A percentile compares a stretch with the other conserved stretches of the same genome.
phyloP scores from a whole-genome alignment of 306 rosid species.

The Pueraria montana region DNA sequence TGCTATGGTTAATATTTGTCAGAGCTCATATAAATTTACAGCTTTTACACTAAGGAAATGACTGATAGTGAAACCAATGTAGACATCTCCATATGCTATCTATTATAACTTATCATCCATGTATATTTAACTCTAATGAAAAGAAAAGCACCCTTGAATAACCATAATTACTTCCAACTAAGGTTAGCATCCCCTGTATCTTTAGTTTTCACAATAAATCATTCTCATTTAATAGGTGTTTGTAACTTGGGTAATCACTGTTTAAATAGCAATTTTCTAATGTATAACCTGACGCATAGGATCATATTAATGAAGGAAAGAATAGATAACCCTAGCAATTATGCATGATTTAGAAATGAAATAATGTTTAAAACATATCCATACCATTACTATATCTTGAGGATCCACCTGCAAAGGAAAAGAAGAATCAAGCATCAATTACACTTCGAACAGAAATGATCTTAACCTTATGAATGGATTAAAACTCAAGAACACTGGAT shows the following conservation, averaged over 20 bases:
- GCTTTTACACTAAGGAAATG: background rate
- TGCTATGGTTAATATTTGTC: background rate
- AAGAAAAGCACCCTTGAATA: background rate
- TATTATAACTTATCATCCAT: background rate
- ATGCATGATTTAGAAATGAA: constrained; percentile 22
- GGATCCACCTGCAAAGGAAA: too few relatives aligned
- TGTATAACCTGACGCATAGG: background rate
- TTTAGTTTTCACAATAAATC: background rate
- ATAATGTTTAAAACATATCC: constrained; percentile 43
- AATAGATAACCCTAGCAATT: constrained; percentile 36
- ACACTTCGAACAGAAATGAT: too few relatives aligned
- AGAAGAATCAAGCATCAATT: too few relatives aligned
- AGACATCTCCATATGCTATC: background rate
- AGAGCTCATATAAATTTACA: constrained; percentile 1
- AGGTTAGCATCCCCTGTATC: constrained; percentile 14
- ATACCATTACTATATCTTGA: constrained; percentile 97
- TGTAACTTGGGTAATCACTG: background rate
- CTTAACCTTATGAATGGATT: constrained; percentile 34
- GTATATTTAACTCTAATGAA: constrained; percentile 9
- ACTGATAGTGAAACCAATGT: background rate
- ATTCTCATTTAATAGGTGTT: background rate
- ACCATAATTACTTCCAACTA: background rate
- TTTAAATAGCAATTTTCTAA: constrained; percentile 32
- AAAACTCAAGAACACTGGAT: constrained; percentile 17
- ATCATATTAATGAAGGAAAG: constrained; percentile 27